phyloP scores from a whole-genome alignment of 1,284 basidiomycete species.

The Volvariella volvacea region DNA sequence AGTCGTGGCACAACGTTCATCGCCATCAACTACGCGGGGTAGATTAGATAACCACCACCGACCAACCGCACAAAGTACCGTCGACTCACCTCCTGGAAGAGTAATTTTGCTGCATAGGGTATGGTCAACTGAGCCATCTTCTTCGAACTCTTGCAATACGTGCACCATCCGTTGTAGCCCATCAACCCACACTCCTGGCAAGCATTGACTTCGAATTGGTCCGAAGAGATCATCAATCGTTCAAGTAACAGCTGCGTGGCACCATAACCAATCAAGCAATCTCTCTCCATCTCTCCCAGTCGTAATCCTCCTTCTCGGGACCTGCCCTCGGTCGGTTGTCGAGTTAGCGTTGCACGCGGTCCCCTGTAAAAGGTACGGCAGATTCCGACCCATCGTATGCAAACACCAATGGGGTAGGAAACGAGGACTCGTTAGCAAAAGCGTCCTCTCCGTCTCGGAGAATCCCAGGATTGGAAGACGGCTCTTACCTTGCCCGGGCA shows the following conservation, averaged over 20 bases:
- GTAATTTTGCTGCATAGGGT: constrained; percentile 94
- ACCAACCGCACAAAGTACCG: neutral
- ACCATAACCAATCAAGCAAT: constrained; percentile 93
- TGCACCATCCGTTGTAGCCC: constrained; percentile 96
- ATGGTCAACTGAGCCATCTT: constrained; percentile 96
- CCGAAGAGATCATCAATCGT: constrained; percentile 96
- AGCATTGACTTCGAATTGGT: constrained; percentile 96
- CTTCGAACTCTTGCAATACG: constrained; percentile 95
- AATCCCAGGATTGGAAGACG: constrained; percentile 11
- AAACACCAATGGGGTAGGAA: neutral
- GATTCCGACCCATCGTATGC: neutral
- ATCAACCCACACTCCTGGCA: constrained; percentile 94
- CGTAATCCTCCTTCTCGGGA: constrained; percentile 96
- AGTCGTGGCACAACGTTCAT: constrained; percentile 91
- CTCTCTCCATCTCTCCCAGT: constrained; percentile 98
- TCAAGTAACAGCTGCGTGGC: constrained; percentile 95
- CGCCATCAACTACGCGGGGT: constrained; percentile 67
- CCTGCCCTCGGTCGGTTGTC: constrained; percentile 97
- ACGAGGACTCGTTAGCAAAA: neutral
- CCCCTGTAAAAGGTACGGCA: constrained; percentile 48
- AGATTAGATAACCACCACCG: neutral
- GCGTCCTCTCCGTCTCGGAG: neutral
- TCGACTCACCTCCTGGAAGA: constrained; percentile 87
- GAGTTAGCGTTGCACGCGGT: constrained; percentile 92
- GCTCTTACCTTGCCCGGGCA: constrained; percentile 79